phyloP scores from a whole-genome alignment of 768 basidiomycete species.

The Xerocomus potaroensis region DNA sequence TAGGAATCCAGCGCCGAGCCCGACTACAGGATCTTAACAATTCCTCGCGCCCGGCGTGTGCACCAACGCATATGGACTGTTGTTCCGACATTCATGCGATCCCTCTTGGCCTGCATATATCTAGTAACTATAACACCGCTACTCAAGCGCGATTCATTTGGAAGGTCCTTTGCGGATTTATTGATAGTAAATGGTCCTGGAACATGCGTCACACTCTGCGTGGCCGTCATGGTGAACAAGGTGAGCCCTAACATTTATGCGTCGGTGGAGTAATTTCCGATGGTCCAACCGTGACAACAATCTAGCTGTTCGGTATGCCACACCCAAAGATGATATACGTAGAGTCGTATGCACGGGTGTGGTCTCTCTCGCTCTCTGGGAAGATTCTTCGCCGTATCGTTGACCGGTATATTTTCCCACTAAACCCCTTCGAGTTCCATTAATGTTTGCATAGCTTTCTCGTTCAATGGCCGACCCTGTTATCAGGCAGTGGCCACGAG shows the following conservation, averaged over 20 bases:
- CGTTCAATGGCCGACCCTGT: slow-evolving; percentile 81
- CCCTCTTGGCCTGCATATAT: slow-evolving; percentile 59
- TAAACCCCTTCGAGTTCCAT: slow-evolving; percentile 25
- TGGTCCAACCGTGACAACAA: slow-evolving; percentile 6
- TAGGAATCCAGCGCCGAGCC: slow-evolving; percentile 2
- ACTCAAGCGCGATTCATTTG: slow-evolving; percentile 15
- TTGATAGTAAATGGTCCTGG: slow-evolving; percentile 94
- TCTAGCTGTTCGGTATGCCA: slow-evolving; percentile 69
- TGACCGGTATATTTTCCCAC: slow-evolving; percentile 71
- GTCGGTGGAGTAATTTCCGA: not conserved
- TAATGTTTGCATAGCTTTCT: slow-evolving; percentile 54
- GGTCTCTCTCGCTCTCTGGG: slow-evolving; percentile 76
- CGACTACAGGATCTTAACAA: slow-evolving; percentile 50
- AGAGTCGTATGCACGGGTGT: slow-evolving; percentile 91
- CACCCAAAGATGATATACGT: slow-evolving; percentile 79
- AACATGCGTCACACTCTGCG: slow-evolving; percentile 79
- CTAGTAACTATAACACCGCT: slow-evolving; percentile 55
- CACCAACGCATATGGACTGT: slow-evolving; percentile 76
- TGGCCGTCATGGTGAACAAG: slow-evolving; percentile 65
- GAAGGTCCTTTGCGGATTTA: slow-evolving; percentile 56
- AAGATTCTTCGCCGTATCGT: slow-evolving; percentile 77
- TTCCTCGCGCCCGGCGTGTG: slow-evolving; percentile 86
- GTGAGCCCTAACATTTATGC: slow-evolving; percentile 40
- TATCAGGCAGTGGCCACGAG: slow-evolving; percentile 38
- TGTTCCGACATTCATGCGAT: slow-evolving; percentile 57